These are phyloP conservation scores for Linnemannia exigua DNA, from an alignment of 192 early-diverging fungal species.

Conservation along the genomic window DNA sequence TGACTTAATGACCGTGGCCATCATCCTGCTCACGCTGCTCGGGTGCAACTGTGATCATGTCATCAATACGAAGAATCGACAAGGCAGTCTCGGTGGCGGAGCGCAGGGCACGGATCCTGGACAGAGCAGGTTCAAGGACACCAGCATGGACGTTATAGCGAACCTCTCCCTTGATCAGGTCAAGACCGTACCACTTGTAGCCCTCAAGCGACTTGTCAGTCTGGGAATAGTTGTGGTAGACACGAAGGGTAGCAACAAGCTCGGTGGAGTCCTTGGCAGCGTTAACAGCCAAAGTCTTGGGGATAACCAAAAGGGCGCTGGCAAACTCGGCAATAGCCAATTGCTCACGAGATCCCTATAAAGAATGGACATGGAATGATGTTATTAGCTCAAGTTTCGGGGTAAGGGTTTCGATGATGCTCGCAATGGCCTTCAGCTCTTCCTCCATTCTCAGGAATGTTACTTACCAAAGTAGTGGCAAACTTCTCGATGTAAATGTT, in stretches of 20 bases:
- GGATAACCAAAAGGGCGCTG: constrained; percentile 92
- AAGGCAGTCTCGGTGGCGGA: constrained; percentile 99
- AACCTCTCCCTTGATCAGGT: constrained; percentile 92
- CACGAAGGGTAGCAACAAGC: constrained; percentile 93
- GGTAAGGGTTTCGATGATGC: no score
- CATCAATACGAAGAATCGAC: constrained; percentile 96
- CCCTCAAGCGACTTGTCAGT: constrained; percentile 81
- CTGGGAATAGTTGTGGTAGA: constrained; percentile 95
- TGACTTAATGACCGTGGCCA: constrained; percentile 47
- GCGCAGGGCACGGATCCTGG: constrained; percentile 97
- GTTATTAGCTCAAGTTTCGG: no score
- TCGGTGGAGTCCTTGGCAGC: constrained; percentile 99
- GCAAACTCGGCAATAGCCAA: constrained; percentile 98
- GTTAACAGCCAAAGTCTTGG: constrained; percentile 97
- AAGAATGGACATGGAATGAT: constrained; percentile 9
- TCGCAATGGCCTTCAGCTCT: no score
- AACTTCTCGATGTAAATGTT: constrained; percentile 99
- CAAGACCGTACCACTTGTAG: constrained; percentile 93
- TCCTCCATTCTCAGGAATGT: no score
- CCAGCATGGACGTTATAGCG: constrained; percentile 95
- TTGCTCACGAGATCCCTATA: constrained; percentile 94
- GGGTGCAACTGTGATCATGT: constrained; percentile 80
- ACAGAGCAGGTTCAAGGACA: constrained; percentile 98
- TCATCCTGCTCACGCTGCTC: constrained; percentile 44
- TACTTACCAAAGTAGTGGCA: constrained; percentile 89